Base-by-base conservation (phyloP, 2,329 filamentous ascomycete species). In the Penicillium sp. region DNA sequence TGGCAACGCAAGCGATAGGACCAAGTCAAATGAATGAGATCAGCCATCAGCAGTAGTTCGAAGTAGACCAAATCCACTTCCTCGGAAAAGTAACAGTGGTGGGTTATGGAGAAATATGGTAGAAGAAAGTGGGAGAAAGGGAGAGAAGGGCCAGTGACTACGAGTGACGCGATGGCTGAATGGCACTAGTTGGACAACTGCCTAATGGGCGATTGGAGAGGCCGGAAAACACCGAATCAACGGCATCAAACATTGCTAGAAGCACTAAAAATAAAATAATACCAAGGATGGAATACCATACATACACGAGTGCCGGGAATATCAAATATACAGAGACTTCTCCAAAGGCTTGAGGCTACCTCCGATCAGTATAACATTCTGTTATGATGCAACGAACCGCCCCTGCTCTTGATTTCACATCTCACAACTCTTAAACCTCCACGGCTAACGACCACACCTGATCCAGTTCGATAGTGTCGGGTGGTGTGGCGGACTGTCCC, bases 381-480 rank as follows among this genome's bases (percentile, higher is more conserved):
- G 18, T 6, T 23, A 13, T n/a, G 34, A 23, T 20, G 20, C 34
- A 23, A 37, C 20, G 5, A 10, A 21, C 18, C 20, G 15, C 13
- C 18, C 12, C 34, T 7, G 34, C 23, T 17, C 13, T n/a, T 12
- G 15, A 40, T 10, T 15, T 26, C 6, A 40, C 12, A 12, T 15
- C 2, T 24, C 10, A 26, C 12, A 26, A 40, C 7, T 13, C 20
- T 43, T 39, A 54, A 12, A 21, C 39, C 39, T 56, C 54, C n/a
- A 46, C 23, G 2, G 53, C 43, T 46, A 52, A 46, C 24, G 21
- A 40, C 49, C 51, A 46, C 13, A 56, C 26, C 17, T 52, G 51
- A 40, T 59, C 45, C 37, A 52, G 7, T 43, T 59, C 54, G 27
- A 56, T 34, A 5, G 33, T n/a, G 3, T 40, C 29, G 6, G 34